Percentiles rank a stretch among this genome's conserved stretches.
phyloP scores from a whole-genome alignment of 768 basidiomycete genomes.

The Mycena sanguinolenta region DNA sequence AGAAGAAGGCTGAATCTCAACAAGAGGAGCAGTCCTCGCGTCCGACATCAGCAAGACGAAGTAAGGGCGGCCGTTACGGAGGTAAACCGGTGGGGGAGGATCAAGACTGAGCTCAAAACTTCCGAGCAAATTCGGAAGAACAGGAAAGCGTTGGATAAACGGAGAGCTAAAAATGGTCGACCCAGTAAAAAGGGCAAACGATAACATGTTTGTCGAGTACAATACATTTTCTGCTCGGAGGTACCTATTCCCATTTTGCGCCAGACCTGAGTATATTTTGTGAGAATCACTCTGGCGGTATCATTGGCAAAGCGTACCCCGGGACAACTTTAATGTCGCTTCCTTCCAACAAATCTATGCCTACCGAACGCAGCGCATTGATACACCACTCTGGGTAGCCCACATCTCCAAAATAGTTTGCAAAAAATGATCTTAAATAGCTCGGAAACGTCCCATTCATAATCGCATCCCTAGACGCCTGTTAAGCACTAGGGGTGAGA shows the following conservation, averaged over 20 bases:
- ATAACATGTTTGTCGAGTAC: constrained; percentile 36
- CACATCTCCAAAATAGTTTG: constrained; percentile 78
- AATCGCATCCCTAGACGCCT: constrained; percentile 68
- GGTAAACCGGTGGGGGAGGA: constrained; percentile 72
- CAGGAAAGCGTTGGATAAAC: constrained; percentile 74
- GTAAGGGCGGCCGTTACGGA: constrained; percentile 63
- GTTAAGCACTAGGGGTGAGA: not conserved
- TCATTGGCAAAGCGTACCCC: constrained; percentile 52
- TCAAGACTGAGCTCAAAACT: constrained; percentile 88
- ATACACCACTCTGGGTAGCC: constrained; percentile 93
- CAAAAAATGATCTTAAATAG: constrained; percentile 84
- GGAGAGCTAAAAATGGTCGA: constrained; percentile 85
- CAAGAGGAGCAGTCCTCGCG: constrained; percentile 38
- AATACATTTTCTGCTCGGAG: not conserved
- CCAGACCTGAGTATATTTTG: constrained; percentile 46
- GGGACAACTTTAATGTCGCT: constrained; percentile 61
- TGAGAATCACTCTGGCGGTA: not conserved
- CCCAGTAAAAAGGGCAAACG: constrained; percentile 62
- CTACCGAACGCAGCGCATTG: constrained; percentile 84
- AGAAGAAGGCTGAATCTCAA: constrained; percentile 64
- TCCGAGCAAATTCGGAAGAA: constrained; percentile 89
- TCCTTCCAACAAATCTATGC: constrained; percentile 83
- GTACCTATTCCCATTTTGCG: constrained; percentile 86
- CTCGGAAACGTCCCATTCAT: constrained; percentile 81
- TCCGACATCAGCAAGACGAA: constrained; percentile 44